Evolutionary conservation across 345 rosid species (phyloP), one percentile per base, ranked within the genome.

Genomic region (Gossypium arboreum): DNA sequence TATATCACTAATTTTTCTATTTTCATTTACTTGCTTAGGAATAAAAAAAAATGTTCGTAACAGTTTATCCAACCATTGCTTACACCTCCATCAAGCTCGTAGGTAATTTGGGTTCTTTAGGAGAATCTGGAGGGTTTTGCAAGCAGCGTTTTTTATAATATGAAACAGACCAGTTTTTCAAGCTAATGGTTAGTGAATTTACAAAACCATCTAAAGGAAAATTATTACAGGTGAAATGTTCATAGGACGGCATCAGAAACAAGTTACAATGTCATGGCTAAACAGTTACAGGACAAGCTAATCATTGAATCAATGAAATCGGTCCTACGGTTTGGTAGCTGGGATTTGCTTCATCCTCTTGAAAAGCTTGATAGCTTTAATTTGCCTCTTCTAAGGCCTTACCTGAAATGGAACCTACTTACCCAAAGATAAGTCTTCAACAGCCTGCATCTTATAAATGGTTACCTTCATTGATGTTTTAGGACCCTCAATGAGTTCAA

Each of bases 1-100:
- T 29, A 29, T 29, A 29, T 29, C 39, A 29, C 39, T 29, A 29
- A 34, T 34, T 34, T 34, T 34, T 7, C 41, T 5, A 34, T 34
- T 34, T 34, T 34, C 41, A 34, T 34, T 34, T 34, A 93, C 92
- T 83, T 78, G 89, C 77, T 90, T 93, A 34, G 98, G 97, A 67
- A 93, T 80, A 75, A 93, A 91, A 65, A 90, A 34, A 34, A 34
- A 20, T 34, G 74, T 90, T 79, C 84, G 84, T 85, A 9, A 85
- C 80, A 48, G 75, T 85, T 84, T 80, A 43, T 76, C 81, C 18
- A 81, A 82, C 78, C 61, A 10, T 74, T 13, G 55, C 62, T 72
- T 25, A 34, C 77, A 20, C 22, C 78, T 75, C 74, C 88, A 62
- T 77, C 88, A 2, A 83, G 83, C 11, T 83, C 84, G 73, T 50